Evolutionary conservation across 169 alveolate genomes (phyloP).

Genomic region (Plasmodium ovale): DNA sequence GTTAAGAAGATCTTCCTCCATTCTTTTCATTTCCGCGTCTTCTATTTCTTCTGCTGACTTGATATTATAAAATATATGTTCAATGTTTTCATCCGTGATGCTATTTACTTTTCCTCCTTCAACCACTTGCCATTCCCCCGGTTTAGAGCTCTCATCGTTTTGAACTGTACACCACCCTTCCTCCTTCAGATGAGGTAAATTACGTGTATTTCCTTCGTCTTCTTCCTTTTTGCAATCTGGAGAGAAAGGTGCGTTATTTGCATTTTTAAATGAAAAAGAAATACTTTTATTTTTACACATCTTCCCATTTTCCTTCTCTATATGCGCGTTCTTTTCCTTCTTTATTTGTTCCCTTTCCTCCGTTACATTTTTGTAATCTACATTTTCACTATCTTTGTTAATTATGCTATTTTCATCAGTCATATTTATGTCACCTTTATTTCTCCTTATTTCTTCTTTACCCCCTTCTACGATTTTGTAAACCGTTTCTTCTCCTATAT

Average conservation of each 20-base stretch:
- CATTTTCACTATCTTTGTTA: not conserved
- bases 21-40: slow-evolving; percentile 19
- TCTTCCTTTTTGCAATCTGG: slow-evolving; percentile 8
- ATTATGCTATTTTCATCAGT: not conserved
- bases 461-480: not conserved
- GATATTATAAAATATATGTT: slow-evolving; percentile 55
- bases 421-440: not conserved
- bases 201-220: not conserved
- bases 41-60: slow-evolving; percentile 59
- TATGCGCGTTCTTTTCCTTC: no score
- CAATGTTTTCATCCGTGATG: slow-evolving; percentile 53
- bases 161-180: not conserved
- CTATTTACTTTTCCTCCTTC: slow-evolving; percentile 15
- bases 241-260: not conserved
- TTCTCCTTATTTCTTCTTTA: not conserved
- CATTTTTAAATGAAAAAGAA: slow-evolving; percentile 9
- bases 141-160: slow-evolving; percentile 37
- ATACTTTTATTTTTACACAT: slow-evolving; percentile 4
- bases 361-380: not conserved
- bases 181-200: no score
- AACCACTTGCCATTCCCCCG: slow-evolving; percentile 65
- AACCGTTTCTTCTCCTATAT: not conserved
- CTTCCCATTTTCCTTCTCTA: not conserved
- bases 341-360: not conserved
- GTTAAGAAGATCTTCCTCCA: slow-evolving; percentile 38